Evolutionary conservation across 2,329 filamentous ascomycete genomes (phyloP).

Genomic region (Paecilomyces dactylethromorphus): DNA sequence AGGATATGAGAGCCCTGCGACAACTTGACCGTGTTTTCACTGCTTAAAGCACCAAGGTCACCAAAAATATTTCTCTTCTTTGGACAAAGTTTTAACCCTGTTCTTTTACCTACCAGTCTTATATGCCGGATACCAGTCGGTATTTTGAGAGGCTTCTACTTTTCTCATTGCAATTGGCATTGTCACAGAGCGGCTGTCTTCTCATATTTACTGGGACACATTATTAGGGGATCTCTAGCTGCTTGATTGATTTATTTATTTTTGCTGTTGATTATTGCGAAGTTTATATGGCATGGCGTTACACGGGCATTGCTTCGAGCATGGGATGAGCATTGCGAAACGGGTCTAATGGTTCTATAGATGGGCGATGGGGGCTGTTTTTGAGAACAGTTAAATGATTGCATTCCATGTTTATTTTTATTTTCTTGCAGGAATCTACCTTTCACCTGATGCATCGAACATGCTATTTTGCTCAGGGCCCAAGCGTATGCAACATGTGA

Average conservation of each 20-base stretch:
- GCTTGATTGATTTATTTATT: not conserved
- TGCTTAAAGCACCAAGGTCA: slow-evolving; percentile 16
- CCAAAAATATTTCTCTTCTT: not conserved
- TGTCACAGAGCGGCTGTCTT: not conserved
- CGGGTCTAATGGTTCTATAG: not conserved
- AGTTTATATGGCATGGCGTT: not conserved
- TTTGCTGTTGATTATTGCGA: not conserved
- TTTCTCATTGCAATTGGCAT: not conserved
- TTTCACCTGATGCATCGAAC: not conserved
- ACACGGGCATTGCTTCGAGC: not conserved
- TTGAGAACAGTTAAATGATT: not conserved
- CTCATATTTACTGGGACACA: not conserved
- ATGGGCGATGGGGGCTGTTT: not conserved
- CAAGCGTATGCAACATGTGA: not conserved
- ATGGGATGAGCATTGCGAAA: not conserved
- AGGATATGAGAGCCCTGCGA: slow-evolving; percentile 60
- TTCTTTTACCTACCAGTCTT: not conserved
- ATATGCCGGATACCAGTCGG: not conserved
- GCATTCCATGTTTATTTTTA: not conserved
- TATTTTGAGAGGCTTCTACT: not conserved
- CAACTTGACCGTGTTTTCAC: slow-evolving; percentile 55
- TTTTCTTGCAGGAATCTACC: not conserved
- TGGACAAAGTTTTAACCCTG: not conserved
- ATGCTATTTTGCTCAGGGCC: not conserved
- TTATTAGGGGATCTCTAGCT: not conserved